A percentile compares a stretch with the other conserved stretches of the same genome.
Conservation (phyloP, 2,329 filamentous ascomycete species). For the Zymoseptoria tritici region DNA sequence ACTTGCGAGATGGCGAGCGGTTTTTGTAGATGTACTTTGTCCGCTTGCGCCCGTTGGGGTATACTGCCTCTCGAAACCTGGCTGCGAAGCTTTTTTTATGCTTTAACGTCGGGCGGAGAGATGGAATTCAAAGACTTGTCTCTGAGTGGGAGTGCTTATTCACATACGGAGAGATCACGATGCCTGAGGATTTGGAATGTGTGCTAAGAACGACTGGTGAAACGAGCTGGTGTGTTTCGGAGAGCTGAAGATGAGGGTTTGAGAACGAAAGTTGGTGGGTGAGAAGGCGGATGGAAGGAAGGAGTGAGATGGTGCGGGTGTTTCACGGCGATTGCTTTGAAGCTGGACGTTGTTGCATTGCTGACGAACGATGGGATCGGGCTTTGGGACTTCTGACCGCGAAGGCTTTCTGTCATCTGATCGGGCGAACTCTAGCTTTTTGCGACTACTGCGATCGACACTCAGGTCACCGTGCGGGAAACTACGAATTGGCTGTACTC, state of each 20-base stretch:
- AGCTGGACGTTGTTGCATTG: constrained; percentile 10
- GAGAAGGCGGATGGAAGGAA: not conserved
- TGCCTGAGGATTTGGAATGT: constrained; percentile 7
- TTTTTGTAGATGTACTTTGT: constrained; percentile 97
- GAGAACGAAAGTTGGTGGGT: constrained; percentile 10
- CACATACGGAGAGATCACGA: constrained; percentile 59
- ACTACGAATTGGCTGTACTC: not conserved
- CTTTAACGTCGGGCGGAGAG: constrained; percentile 36
- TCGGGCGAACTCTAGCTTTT: not conserved
- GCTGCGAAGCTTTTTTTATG: not conserved
- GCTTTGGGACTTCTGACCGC: not conserved
- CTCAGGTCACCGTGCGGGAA: not conserved
- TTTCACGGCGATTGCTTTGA: constrained; percentile 17
- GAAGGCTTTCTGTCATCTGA: not conserved
- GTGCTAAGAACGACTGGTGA: constrained; percentile 15
- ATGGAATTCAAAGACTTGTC: constrained; percentile 94
- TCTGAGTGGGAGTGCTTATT: constrained; percentile 66
- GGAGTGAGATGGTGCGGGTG: constrained; percentile 2
- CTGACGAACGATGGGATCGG: not conserved
- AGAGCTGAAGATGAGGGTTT: constrained; percentile 5
- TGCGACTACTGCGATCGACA: not conserved
- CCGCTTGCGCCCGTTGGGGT: constrained; percentile 44
- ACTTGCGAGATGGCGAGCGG: constrained; percentile 54
- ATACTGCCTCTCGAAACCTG: constrained; percentile 52
- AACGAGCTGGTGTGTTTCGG: constrained; percentile 18